phyloP scores from a whole-genome alignment of 257 asterid genomes.

The Salvia hispanica region DNA sequence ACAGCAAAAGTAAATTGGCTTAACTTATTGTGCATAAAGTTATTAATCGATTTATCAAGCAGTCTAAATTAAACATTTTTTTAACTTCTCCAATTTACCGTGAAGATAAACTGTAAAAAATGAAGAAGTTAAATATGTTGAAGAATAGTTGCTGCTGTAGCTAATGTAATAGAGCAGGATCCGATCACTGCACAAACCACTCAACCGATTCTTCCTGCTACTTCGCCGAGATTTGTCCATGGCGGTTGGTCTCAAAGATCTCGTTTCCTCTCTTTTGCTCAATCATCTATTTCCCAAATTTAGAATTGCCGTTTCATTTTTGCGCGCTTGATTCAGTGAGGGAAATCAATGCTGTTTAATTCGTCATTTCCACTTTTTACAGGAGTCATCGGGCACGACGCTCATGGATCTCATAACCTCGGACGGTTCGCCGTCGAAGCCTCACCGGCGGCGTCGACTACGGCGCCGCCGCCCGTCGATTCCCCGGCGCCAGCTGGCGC shows the following conservation, averaged over 20 bases:
- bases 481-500: constrained; percentile 44
- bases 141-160: no score
- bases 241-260: constrained; percentile 20
- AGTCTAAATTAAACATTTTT: no score
- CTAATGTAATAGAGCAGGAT: not conserved
- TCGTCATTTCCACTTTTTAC: not conserved
- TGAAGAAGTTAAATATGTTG: no score
- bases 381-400: constrained; percentile 94
- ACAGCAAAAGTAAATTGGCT: no score
- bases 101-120: no score
- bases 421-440: constrained; percentile 72
- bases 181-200: not conserved
- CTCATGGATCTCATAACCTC: constrained; percentile 99
- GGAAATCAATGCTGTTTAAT: constrained; percentile 20
- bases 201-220: not conserved
- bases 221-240: constrained; percentile 5
- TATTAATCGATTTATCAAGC: no score
- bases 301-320: constrained; percentile 25
- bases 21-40: no score
- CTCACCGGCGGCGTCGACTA: constrained; percentile 47
- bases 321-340: not conserved
- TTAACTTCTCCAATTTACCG: no score
- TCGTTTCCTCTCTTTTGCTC: constrained; percentile 3
- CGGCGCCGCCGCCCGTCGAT: constrained; percentile 57
- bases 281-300: constrained; percentile 11